Percentiles rank a stretch among this genome's conserved stretches.
These are phyloP conservation scores for Nicotiana tomentosiformis DNA, from an alignment of 257 asterid species.

Conservation along the genomic window DNA sequence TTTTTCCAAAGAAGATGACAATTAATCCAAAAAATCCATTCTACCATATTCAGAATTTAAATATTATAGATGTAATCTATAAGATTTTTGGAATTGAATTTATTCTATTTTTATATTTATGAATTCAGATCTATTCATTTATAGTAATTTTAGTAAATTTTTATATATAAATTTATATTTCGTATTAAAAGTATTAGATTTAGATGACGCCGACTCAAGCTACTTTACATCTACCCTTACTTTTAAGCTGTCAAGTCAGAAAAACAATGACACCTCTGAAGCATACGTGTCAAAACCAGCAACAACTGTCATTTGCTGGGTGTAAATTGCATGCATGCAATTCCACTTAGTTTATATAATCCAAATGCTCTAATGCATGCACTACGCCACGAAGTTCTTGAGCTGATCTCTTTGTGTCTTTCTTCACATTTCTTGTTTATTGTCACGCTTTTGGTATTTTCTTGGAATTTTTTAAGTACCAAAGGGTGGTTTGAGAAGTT, in stretches of 20 bases:
- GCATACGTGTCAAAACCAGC: constrained; percentile 6
- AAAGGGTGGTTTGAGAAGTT: background rate
- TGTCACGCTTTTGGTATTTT: background rate
- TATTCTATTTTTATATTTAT: too few species aligned
- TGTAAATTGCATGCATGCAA: background rate
- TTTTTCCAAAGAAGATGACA: background rate
- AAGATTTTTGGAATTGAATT: too few species aligned
- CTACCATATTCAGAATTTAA: background rate
- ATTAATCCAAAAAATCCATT: background rate
- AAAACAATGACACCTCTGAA: background rate
- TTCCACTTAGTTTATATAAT: background rate
- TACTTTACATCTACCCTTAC: too few species aligned
- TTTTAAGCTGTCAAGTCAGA: background rate
- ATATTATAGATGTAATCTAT: too few species aligned
- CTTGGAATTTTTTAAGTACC: background rate
- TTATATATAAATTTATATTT: too few species aligned
- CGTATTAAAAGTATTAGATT: too few species aligned
- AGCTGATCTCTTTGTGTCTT: background rate
- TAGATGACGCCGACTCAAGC: too few species aligned
- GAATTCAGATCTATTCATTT: accelerated
- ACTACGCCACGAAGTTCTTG: constrained; percentile 11
- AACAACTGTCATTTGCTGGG: background rate
- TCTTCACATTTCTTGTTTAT: background rate
- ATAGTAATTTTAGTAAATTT: too few species aligned
- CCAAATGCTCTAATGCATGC: background rate